Conservation (phyloP, 2,329 filamentous ascomycete species). For the Ophiostoma sp. region DNA sequence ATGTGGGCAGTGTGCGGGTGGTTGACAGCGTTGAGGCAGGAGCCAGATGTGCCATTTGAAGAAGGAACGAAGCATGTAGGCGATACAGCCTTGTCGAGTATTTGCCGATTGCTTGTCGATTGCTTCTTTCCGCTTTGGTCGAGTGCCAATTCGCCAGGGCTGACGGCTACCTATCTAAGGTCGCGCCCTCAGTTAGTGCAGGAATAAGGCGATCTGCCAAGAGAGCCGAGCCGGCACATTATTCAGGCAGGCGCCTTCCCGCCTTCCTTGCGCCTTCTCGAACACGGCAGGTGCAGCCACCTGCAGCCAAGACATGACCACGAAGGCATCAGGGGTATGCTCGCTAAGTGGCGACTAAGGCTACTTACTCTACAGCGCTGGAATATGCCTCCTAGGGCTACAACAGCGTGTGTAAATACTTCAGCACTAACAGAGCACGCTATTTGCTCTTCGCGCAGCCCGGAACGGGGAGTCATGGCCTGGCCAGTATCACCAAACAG, state of each 20-base stretch:
- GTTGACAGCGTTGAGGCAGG: background rate
- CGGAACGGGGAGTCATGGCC: background rate
- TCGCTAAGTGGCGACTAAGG: too few species aligned
- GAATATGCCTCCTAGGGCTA: background rate
- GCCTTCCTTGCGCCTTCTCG: background rate
- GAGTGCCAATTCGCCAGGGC: background rate
- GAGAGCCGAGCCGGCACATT: conserved; percentile 10
- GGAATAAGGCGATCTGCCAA: background rate
- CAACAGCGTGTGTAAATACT: background rate
- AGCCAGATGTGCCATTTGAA: background rate
- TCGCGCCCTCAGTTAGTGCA: background rate
- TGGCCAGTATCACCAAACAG: background rate
- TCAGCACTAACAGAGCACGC: background rate
- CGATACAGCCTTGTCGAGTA: too few species aligned
- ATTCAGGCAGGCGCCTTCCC: background rate
- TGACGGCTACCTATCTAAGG: conserved; percentile 5
- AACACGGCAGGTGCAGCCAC: background rate
- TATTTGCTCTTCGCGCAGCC: background rate
- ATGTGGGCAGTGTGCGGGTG: background rate
- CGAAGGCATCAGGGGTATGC: too few species aligned
- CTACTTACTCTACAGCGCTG: background rate
- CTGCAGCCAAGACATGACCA: background rate
- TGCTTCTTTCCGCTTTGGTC: background rate
- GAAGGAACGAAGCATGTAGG: background rate
- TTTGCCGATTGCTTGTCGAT: background rate